Evolutionary conservation across 805 yeast species (phyloP), one percentile per base, ranked within the genome.

Genomic region (Wickerhamomyces hampshirensis): DNA sequence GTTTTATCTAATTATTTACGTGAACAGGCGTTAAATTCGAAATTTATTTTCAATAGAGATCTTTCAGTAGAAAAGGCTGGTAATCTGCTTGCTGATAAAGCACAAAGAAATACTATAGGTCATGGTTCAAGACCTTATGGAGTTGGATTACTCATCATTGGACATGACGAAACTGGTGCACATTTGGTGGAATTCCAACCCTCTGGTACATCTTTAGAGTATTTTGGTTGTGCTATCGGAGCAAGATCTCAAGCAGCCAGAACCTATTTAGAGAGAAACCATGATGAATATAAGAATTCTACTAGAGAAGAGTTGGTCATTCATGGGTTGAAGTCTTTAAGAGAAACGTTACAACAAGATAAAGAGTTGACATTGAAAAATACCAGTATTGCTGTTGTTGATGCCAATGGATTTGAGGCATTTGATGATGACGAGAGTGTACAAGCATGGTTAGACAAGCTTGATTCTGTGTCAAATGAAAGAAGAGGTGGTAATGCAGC

Each of bases 191-290:
- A 93, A 67, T 93, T 93, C 64, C 91, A 85, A 58, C 98, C 99
- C 13, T 82, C 95, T 7, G 99, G 99, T 2, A 80, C 91, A 18
- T 93, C 84, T 16, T 69, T 88, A 52, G 98, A 93, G 62, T 84
- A 89, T 58, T 77, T 74, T 50, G 98, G 96, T 24, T 80, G 96
- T 10, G 95, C 98, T 26, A 87, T 93, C 55, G 99, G 99, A 31
- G 98, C 99, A 8, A 77, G 99, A 58, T 91, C 98, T 3, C 99
- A 93, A 65, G 98, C 98, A 34, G 97, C 96, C 12, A 79, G 95
- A 66, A 93, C 99, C 3, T 93, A 87, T 51, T 67, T 93, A 57
- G 99, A 93, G 63, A 80, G 96, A 57, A 81, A 82, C 48, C 71
- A 80, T 56, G 87, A 84, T 26, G 67, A 69, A 21, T 84, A 86